These are phyloP conservation scores for Aechmea fasciata DNA, from an alignment of 176 grass and related monocot species.

Conservation along the genomic window DNA sequence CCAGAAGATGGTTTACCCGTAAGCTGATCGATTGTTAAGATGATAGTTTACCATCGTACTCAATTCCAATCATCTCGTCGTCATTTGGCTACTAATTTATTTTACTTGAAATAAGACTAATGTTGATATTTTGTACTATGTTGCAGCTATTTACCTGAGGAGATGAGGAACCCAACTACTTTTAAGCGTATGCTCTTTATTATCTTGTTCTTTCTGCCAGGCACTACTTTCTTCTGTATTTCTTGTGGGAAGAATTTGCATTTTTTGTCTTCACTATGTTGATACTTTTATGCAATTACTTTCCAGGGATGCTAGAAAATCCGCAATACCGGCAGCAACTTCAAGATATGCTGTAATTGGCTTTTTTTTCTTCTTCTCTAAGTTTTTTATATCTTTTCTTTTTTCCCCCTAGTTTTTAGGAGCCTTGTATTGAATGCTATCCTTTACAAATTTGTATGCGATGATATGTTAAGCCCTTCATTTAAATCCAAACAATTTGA, in stretches of 20 bases:
- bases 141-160: constrained; percentile 92
- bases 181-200: constrained; percentile 74
- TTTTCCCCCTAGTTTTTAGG: neutral
- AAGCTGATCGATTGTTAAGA: constrained; percentile 28
- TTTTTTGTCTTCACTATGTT: neutral
- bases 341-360: constrained; percentile 91
- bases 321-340: constrained; percentile 84
- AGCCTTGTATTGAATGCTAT: neutral
- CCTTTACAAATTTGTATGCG: too few species aligned
- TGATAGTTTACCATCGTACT: neutral
- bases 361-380: constrained; percentile 13
- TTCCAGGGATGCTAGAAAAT: constrained; percentile 94
- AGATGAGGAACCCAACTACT: constrained; percentile 86
- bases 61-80: neutral
- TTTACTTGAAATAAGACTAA: constrained; percentile 4
- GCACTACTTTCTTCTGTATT: constrained; percentile 14
- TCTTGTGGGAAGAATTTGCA: neutral
- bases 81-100: constrained; percentile 9
- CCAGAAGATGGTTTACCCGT: constrained; percentile 99
- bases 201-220: constrained; percentile 7
- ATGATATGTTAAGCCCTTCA: too few species aligned
- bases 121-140: constrained; percentile 21
- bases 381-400: neutral
- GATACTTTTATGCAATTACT: constrained; percentile 23
- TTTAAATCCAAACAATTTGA: too few species aligned